phyloP scores from a whole-genome alignment of 495 filamentous ascomycete species.

The Penicillium waksmanii region DNA sequence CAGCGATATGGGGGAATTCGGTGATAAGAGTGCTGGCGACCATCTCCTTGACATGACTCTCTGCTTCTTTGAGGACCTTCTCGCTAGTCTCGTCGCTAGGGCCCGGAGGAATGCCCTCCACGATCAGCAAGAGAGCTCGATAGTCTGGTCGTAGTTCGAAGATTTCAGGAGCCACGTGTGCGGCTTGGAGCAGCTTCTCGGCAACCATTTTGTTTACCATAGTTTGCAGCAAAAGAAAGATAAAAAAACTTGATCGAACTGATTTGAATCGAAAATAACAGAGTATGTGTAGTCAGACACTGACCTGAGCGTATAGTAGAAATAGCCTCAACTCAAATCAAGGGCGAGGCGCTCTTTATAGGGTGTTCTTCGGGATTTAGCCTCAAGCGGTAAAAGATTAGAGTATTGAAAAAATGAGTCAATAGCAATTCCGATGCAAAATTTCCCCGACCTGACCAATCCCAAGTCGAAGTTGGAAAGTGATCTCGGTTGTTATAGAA shows the following conservation, averaged over 20 bases:
- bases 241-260: not conserved
- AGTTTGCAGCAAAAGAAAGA: not conserved
- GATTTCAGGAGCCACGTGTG: constrained; percentile 21
- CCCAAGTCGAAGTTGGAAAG: not conserved
- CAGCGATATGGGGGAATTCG: constrained; percentile 30
- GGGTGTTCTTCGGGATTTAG: not conserved
- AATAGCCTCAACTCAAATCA: too few relatives aligned
- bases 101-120: constrained; percentile 26
- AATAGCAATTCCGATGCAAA: not conserved
- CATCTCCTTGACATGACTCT: constrained; percentile 13
- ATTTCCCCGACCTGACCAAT: not conserved
- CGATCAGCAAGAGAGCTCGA: constrained; percentile 27
- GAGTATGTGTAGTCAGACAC: too few relatives aligned
- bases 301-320: too few relatives aligned
- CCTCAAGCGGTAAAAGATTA: not conserved
- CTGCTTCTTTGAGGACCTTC: constrained; percentile 19
- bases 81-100: constrained; percentile 23
- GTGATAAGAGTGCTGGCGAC: constrained; percentile 14
- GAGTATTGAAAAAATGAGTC: not conserved
- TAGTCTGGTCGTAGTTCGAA: constrained; percentile 30
- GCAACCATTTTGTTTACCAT: constrained; percentile 14
- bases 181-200: constrained; percentile 18
- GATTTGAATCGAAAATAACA: not conserved
- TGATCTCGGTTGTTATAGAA: not conserved
- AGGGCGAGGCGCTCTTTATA: not conserved